These are phyloP conservation scores for Lathyrus tuberosus DNA, from an alignment of 306 rosid species.

Conservation along the genomic window DNA sequence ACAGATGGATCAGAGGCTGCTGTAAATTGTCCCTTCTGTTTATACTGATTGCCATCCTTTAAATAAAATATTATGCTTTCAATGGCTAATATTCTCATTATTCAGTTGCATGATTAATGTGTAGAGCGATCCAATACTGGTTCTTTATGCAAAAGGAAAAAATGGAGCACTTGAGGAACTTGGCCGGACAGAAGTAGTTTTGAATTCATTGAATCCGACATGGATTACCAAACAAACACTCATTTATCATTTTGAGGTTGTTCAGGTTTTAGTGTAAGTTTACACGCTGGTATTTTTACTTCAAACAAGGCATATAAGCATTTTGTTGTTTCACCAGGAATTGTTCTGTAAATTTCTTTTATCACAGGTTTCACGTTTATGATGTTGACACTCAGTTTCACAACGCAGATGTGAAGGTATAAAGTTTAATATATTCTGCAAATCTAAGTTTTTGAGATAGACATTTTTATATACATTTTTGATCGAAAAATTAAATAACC, in stretches of 20 bases:
- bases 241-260: conserved; percentile 83
- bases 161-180: conserved; percentile 84
- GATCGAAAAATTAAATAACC: conserved; percentile 14
- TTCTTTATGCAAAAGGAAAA: conserved; percentile 71
- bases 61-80: conserved; percentile 8
- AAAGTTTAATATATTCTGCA: conserved; percentile 26
- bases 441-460: conserved; percentile 23
- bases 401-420: conserved; percentile 80
- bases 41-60: conserved; percentile 16
- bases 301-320: conserved; percentile 36
- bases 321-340: conserved; percentile 46
- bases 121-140: conserved; percentile 94
- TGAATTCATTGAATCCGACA: conserved; percentile 78
- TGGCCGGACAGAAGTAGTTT: conserved; percentile 88
- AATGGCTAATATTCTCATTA: conserved; percentile 23
- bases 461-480: conserved; percentile 27
- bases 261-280: conserved; percentile 94
- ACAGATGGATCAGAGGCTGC: conserved; percentile 18
- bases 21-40: conserved; percentile 8
- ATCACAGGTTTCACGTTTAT: conserved; percentile 82
- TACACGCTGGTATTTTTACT: conserved; percentile 41
- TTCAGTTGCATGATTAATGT: conserved; percentile 37
- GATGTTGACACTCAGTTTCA: conserved; percentile 90
- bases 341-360: conserved; percentile 36
- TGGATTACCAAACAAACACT: conserved; percentile 82